Evolutionary conservation across 2,329 filamentous ascomycete genomes (phyloP).

Genomic region (Talaromyces marneffei): DNA sequence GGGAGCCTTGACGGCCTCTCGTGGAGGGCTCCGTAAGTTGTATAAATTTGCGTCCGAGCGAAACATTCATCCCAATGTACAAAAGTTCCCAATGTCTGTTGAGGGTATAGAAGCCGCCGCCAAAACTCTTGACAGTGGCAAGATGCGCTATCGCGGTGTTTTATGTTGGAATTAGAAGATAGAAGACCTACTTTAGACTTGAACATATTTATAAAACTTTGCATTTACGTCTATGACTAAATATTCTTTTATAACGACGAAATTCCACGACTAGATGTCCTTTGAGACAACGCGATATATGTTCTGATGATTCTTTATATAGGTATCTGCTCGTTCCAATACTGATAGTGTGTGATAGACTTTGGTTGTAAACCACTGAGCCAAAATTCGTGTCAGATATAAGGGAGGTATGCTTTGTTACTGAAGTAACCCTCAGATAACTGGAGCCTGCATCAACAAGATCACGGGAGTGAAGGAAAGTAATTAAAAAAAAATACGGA

Average conservation of each 20-base stretch:
- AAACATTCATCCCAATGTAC: not conserved
- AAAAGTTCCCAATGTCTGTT: slow-evolving; percentile 4
- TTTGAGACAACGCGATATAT: not conserved
- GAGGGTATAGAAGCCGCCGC: not conserved
- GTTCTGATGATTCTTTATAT: not conserved
- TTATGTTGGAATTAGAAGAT: not conserved
- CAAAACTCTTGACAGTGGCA: not conserved
- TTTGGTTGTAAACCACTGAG: not conserved
- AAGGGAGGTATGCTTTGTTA: not conserved
- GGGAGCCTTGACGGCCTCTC: slow-evolving; percentile 6
- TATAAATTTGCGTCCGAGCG: slow-evolving; percentile 1
- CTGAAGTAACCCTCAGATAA: not conserved
- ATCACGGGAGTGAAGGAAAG: too few relatives aligned
- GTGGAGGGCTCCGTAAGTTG: not conserved
- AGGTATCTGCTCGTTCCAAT: not conserved
- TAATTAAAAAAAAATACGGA: too few relatives aligned
- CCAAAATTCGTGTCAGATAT: not conserved
- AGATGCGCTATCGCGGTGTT: slow-evolving; percentile 4
- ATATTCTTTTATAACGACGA: not conserved
- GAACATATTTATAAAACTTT: not conserved
- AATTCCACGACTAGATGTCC: not conserved
- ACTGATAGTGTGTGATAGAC: not conserved
- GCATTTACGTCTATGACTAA: not conserved
- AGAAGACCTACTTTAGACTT: not conserved
- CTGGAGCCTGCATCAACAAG: not conserved